phyloP scores from a whole-genome alignment of 2,329 filamentous ascomycete genomes.

The Neonectria punicea region DNA sequence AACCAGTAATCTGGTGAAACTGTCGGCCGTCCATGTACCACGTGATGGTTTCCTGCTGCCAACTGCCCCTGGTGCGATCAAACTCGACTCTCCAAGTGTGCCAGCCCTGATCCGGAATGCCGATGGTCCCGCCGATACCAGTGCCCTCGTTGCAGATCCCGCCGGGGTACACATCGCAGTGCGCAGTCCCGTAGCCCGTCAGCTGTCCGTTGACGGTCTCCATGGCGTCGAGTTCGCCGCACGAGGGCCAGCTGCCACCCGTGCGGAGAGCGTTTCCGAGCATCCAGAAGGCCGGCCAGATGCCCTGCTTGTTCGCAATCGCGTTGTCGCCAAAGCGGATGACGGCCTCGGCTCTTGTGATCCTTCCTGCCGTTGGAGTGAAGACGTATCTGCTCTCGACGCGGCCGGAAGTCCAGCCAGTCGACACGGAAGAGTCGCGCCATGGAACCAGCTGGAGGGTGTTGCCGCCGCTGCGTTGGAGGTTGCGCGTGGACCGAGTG shows the following conservation, averaged over 20 bases:
- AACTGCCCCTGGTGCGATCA: conserved; percentile 57
- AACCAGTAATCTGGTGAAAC: conserved; percentile 55
- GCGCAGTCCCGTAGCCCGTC: conserved; percentile 25
- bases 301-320: conserved; percentile 53
- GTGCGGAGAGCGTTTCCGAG: conserved; percentile 36
- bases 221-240: conserved; percentile 36
- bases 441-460: conserved; percentile 61
- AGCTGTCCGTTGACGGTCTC: conserved; percentile 30
- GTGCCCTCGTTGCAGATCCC: conserved; percentile 59
- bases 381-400: conserved; percentile 59
- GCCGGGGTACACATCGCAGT: conserved; percentile 45
- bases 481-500: conserved; percentile 53
- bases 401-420: conserved; percentile 61
- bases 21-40: conserved; percentile 57
- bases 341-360: conserved; percentile 54
- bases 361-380: conserved; percentile 51
- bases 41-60: conserved; percentile 57
- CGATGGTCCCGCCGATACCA: conserved; percentile 49
- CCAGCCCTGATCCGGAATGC: conserved; percentile 53
- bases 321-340: conserved; percentile 38
- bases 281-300: conserved; percentile 47
- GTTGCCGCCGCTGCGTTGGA: conserved; percentile 59
- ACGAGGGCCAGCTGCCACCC: conserved; percentile 36
- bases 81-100: conserved; percentile 59
- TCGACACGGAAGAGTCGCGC: conserved; percentile 42